Evolutionary conservation across 495 filamentous ascomycete species (phyloP).

Genomic region (Hypoxylon lenormandii): DNA sequence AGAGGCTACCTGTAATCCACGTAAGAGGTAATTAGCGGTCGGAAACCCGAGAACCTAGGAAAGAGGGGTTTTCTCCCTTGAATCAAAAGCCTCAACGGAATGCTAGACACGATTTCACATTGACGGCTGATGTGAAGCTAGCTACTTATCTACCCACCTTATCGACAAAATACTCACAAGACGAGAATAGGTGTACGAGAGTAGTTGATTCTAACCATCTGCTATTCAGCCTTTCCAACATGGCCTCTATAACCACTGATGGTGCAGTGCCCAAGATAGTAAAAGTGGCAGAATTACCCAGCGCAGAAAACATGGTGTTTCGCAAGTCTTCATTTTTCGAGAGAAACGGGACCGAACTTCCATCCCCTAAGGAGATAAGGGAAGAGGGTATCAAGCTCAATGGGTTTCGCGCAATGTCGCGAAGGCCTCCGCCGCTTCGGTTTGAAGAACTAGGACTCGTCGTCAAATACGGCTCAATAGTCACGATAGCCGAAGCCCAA

Average conservation of each 20-base stretch:
- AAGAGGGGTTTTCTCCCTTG: no score
- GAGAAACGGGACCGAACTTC: slow-evolving; percentile 2
- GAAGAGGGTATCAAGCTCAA: slow-evolving; percentile 10
- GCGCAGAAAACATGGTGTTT: slow-evolving; percentile 19
- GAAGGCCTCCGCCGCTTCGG: slow-evolving; percentile 19
- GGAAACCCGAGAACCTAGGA: no score
- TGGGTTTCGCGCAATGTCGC: slow-evolving; percentile 11
- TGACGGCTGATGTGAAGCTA: no score
- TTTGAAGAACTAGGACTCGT: slow-evolving; percentile 56
- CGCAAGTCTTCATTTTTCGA: slow-evolving; percentile 20
- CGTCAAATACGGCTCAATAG: slow-evolving; percentile 57
- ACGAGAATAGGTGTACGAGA: not conserved
- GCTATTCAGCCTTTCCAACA: not conserved
- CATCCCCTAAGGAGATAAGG: slow-evolving; percentile 17
- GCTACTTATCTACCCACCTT: no score
- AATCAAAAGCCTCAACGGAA: no score
- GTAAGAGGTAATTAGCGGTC: no score
- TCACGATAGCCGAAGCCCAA: slow-evolving; percentile 59
- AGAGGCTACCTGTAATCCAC: no score
- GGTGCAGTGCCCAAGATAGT: slow-evolving; percentile 4
- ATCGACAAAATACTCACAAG: not conserved
- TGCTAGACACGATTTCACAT: no score
- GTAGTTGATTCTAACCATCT: not conserved
- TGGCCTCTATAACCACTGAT: not conserved
- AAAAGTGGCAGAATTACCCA: slow-evolving; percentile 12